These are phyloP conservation scores for Calonectria hawksworthii DNA, from an alignment of 2,329 filamentous ascomycete genomes.

Conservation along the genomic window DNA sequence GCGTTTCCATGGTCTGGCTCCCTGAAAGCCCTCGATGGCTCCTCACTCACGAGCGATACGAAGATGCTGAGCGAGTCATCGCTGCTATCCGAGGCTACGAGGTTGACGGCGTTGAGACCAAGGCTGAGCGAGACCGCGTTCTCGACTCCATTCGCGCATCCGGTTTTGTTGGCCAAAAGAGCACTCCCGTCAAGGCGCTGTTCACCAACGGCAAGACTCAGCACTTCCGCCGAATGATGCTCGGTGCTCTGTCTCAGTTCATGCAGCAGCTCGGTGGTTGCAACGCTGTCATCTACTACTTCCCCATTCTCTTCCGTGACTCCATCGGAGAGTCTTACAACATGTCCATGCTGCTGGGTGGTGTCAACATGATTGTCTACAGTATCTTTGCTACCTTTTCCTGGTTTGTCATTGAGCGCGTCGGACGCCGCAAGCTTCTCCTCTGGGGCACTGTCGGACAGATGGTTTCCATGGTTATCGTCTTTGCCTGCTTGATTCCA, in stretches of 20 bases:
- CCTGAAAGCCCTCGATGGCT: conserved; percentile 63
- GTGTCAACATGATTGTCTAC: conserved; percentile 68
- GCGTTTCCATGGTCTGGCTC: conserved; percentile 58
- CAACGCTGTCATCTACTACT: conserved; percentile 74
- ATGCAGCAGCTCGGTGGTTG: conserved; percentile 74
- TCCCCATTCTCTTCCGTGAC: conserved; percentile 67
- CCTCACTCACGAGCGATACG: conserved; percentile 62
- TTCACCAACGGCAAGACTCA: conserved; percentile 75
- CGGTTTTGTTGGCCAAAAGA: conserved; percentile 59
- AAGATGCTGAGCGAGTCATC: conserved; percentile 53
- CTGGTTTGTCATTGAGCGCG: conserved; percentile 65
- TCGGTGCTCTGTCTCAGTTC: conserved; percentile 71
- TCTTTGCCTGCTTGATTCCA: conserved; percentile 77
- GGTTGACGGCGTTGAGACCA: conserved; percentile 68
- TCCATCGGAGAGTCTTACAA: conserved; percentile 52
- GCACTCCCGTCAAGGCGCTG: conserved; percentile 65
- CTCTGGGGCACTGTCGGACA: conserved; percentile 62
- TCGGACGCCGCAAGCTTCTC: conserved; percentile 62
- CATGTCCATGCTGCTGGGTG: conserved; percentile 64
- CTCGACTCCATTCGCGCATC: conserved; percentile 65
- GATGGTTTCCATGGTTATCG: conserved; percentile 69
- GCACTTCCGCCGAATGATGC: conserved; percentile 74
- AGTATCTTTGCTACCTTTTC: conserved; percentile 68
- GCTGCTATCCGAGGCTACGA: conserved; percentile 53
- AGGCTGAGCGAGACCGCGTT: conserved; percentile 69